Evolutionary conservation across 108 stramenopile genomes (phyloP).

Genomic region (Cyclotella sp.): DNA sequence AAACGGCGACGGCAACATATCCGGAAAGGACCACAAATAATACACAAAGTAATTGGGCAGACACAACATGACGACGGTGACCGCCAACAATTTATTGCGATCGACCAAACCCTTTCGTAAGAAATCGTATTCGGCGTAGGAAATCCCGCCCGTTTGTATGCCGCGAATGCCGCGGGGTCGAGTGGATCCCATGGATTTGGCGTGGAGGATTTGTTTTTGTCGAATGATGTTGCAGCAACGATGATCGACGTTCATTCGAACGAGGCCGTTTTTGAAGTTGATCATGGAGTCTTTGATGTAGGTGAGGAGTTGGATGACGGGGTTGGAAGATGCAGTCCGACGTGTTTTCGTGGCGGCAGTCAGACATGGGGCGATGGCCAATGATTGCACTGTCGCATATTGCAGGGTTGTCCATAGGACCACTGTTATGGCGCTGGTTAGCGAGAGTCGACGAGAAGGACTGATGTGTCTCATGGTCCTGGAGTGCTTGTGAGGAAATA

Average conservation of each 20-base stretch:
- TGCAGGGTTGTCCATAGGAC: constrained; percentile 2
- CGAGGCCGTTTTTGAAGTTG: constrained; percentile 63
- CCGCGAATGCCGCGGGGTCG: constrained; percentile 48
- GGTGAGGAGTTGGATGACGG: constrained; percentile 57
- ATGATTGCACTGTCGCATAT: constrained; percentile 3
- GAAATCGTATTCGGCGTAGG: constrained; percentile 75
- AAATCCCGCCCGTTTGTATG: constrained; percentile 35
- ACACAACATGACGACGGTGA: constrained; percentile 68
- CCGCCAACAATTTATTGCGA: constrained; percentile 70
- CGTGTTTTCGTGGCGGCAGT: constrained; percentile 4
- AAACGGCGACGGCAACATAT: constrained; percentile 83
- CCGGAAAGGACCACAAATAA: constrained; percentile 80
- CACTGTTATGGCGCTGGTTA: not conserved
- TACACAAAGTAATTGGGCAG: constrained; percentile 80
- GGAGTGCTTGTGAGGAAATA: too few relatives aligned
- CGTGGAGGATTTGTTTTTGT: constrained; percentile 57
- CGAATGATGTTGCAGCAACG: constrained; percentile 77
- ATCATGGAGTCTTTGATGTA: constrained; percentile 78
- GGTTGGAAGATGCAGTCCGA: constrained; percentile 45
- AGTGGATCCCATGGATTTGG: not conserved
- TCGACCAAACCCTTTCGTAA: constrained; percentile 79
- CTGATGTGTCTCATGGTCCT: not conserved
- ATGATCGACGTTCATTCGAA: constrained; percentile 69
- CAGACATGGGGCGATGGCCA: constrained; percentile 16
- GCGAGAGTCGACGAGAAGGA: not conserved